Conservation (phyloP, 2,329 filamentous ascomycete species). For the Leptographium flavum region DNA sequence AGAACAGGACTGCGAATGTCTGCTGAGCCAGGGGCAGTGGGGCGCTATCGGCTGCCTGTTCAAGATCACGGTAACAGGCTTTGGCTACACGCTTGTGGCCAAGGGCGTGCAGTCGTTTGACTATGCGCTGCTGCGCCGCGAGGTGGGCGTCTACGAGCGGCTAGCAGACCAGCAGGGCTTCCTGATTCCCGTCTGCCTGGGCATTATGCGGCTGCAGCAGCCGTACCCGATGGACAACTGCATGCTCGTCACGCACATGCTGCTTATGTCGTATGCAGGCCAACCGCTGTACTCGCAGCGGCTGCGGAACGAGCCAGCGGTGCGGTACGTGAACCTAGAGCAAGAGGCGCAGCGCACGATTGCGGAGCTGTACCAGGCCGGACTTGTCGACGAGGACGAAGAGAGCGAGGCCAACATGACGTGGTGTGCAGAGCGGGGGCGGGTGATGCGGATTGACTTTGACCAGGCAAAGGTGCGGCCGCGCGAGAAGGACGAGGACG, state of each 20-base stretch:
- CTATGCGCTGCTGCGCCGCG: not conserved
- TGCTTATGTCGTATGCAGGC: conserved; percentile 12
- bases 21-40: not conserved
- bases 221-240: conserved; percentile 5
- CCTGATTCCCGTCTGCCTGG: conserved; percentile 8
- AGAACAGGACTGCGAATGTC: conserved; percentile 1
- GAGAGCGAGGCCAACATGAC: conserved; percentile 5
- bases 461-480: not conserved
- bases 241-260: conserved; percentile 8
- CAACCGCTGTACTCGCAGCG: not conserved
- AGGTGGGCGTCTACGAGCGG: conserved; percentile 3
- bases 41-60: conserved; percentile 7
- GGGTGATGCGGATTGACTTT: conserved; percentile 7
- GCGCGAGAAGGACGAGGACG: not conserved
- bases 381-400: conserved; percentile 3
- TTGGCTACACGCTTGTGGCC: conserved; percentile 9
- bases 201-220: conserved; percentile 3
- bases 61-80: conserved; percentile 7
- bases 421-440: conserved; percentile 5
- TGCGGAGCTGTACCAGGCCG: conserved; percentile 1
- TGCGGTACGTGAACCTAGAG: not conserved
- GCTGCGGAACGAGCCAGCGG: not conserved
- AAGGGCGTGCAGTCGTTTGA: conserved; percentile 3
- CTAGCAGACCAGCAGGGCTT: conserved; percentile 6
- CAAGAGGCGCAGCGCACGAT: conserved; percentile 5